Base-by-base conservation (phyloP, 805 yeast genomes). In the Cyberlindnera saturnus region DNA sequence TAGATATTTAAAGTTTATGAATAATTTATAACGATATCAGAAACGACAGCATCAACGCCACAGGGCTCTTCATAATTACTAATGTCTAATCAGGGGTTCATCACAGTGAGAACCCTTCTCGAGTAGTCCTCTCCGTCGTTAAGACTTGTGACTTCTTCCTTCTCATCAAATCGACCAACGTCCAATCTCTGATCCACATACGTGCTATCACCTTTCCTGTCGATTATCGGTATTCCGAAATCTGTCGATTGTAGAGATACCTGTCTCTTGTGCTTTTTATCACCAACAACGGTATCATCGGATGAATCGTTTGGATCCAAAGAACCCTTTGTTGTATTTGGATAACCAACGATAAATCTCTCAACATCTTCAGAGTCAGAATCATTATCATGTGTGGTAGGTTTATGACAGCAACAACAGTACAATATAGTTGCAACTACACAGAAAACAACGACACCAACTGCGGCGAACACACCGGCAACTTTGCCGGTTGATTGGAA, bases 401-500 rank as follows among this genome's bases (percentile, higher is more conserved):
- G 4, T 9, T 26, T 31, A 8, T 31, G 14, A 15, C 11, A 18
- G 11, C 44, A 65, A 44, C 50, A 73, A 59, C 67, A 77, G 61
- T 61, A 72, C 51, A 61, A 73, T 9, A 75, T 36, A 2, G 68
- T 62, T 0, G 63, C 57, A 0, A 82, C 39, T 0, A 80, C 39
- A 1, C 69, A 75, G 0, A 74, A 53, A 0, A 64, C 73, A 2
- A 79, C 81, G 3, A 86, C 51, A 2, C 88, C 93, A 15, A 86
- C 93, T 0, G 76, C 89, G 2, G 83, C 74, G 62, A 85, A 85
- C 0, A 84, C 81, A 4, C 93, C 95, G 0, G 90, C 93, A 1
- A 86, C 91, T 55, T 81, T 82, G 0, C 89, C 91, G 39, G 71
- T 73, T 34, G 75, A 64, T 45, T 74, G 70, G 64, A 82, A 86